Evolutionary conservation across 805 yeast species (phyloP).

Genomic region (Metschnikowia bowlesiae): DNA sequence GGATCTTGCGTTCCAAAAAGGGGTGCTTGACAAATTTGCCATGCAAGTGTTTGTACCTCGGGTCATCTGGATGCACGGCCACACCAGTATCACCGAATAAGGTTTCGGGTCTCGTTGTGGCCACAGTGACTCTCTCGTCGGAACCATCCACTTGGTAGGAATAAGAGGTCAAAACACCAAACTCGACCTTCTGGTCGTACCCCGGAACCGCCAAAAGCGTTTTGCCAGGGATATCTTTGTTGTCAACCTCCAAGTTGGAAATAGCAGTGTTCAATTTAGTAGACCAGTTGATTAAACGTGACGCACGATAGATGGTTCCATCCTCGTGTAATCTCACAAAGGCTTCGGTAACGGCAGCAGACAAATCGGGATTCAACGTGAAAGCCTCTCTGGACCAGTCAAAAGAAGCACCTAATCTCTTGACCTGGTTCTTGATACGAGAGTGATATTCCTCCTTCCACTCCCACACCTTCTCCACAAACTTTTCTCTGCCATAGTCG

Average conservation of each 20-base stretch:
- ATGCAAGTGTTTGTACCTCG: constrained; percentile 88
- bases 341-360: constrained; percentile 82
- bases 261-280: constrained; percentile 91
- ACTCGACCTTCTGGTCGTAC: constrained; percentile 84
- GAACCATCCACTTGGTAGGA: constrained; percentile 84
- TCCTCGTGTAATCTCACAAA: constrained; percentile 90
- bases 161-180: constrained; percentile 95
- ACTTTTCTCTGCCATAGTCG: constrained; percentile 90
- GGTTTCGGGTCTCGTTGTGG: constrained; percentile 99
- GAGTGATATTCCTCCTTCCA: constrained; percentile 95
- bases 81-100: constrained; percentile 96
- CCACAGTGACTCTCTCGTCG: constrained; percentile 84
- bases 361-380: constrained; percentile 76
- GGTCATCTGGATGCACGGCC: constrained; percentile 95
- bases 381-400: constrained; percentile 96
- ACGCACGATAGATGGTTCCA: constrained; percentile 91
- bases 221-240: constrained; percentile 80
- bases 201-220: constrained; percentile 83
- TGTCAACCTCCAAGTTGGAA: constrained; percentile 94
- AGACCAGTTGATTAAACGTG: constrained; percentile 94
- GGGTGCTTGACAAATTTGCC: constrained; percentile 93
- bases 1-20: constrained; percentile 76
- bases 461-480: constrained; percentile 88
- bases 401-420: constrained; percentile 90
- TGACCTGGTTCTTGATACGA: constrained; percentile 79